Conservation (phyloP, 2,329 filamentous ascomycete genomes). For the Chrysoporthe austroafricana region DNA sequence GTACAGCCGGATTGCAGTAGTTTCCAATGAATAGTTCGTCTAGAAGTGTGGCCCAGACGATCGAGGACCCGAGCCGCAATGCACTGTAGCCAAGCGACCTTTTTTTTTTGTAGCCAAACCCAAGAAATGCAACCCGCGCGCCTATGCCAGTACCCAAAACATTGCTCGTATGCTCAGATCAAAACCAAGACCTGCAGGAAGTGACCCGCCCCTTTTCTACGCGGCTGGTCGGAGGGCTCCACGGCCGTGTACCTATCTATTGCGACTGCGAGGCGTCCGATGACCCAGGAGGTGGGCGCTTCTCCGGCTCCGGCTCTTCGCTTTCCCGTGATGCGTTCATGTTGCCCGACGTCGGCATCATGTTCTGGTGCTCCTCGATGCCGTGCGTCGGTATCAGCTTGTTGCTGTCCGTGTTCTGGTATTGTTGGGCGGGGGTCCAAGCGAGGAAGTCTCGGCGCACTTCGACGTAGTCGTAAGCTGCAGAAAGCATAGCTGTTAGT, state of each 20-base stretch:
- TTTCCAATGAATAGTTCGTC: no score
- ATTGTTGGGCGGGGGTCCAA: constrained; percentile 77
- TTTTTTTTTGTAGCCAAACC: not conserved
- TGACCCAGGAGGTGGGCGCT: constrained; percentile 20
- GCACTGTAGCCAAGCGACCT: not conserved
- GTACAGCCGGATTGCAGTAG: not conserved
- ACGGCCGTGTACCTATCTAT: constrained; percentile 5
- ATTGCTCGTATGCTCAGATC: not conserved
- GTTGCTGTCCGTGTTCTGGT: constrained; percentile 63
- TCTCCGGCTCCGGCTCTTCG: constrained; percentile 25
- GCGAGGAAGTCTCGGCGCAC: constrained; percentile 83
- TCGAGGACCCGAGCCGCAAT: no score
- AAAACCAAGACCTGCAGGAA: not conserved
- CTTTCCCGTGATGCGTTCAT: constrained; percentile 24
- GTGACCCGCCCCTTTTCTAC: not conserved
- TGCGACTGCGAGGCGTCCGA: constrained; percentile 20
- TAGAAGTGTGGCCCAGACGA: not conserved
- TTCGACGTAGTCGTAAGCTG: constrained; percentile 83
- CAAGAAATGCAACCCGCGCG: not conserved
- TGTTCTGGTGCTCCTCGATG: constrained; percentile 70
- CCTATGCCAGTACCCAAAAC: constrained; percentile 1
- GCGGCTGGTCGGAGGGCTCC: not conserved
- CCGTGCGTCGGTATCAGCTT: constrained; percentile 70
- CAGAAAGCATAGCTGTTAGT: not conserved
- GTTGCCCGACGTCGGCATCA: constrained; percentile 39